Percentiles rank a stretch among this genome's conserved stretches.
These are phyloP conservation scores for Glomus cerebriforme DNA, from an alignment of 192 early-diverging fungal species.

Conservation along the genomic window DNA sequence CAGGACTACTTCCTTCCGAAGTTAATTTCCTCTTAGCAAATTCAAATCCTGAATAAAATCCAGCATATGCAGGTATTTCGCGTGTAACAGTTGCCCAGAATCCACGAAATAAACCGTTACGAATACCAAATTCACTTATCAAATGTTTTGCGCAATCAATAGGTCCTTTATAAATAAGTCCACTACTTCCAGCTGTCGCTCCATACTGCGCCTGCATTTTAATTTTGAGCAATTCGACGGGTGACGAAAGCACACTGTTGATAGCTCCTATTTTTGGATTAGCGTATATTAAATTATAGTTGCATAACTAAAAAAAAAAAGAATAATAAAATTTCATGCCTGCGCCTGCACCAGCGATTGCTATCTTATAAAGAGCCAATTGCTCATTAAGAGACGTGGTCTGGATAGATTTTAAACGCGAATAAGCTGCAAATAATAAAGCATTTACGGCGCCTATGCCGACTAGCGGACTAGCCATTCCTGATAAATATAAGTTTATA, in stretches of 20 bases:
- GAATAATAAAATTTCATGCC: conserved; percentile 40
- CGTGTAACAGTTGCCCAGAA: conserved; percentile 78
- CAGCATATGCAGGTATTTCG: conserved; percentile 83
- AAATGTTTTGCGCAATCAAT: conserved; percentile 68
- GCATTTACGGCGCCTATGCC: conserved; percentile 88
- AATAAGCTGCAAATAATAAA: conserved; percentile 82
- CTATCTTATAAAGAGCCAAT: conserved; percentile 70
- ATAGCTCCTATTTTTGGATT: conserved; percentile 55
- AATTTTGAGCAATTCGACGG: conserved; percentile 94
- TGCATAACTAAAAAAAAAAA: too few species aligned
- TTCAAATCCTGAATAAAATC: conserved; percentile 87
- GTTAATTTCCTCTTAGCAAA: conserved; percentile 70
- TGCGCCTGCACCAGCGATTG: conserved; percentile 85
- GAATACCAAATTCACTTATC: conserved; percentile 63
- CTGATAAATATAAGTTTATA: conserved; percentile 33
- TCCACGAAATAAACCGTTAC: conserved; percentile 79
- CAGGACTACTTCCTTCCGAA: conserved; percentile 45
- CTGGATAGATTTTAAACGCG: conserved; percentile 58
- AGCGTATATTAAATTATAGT: background rate
- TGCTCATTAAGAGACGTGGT: conserved; percentile 48
- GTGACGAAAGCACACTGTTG: conserved; percentile 83
- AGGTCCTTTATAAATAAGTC: conserved; percentile 57
- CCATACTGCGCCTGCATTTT: conserved; percentile 90
- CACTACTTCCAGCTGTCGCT: conserved; percentile 30
- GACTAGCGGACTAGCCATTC: conserved; percentile 78